Base-by-base conservation (phyloP, 768 basidiomycete species). In the Boletus insuetus region DNA sequence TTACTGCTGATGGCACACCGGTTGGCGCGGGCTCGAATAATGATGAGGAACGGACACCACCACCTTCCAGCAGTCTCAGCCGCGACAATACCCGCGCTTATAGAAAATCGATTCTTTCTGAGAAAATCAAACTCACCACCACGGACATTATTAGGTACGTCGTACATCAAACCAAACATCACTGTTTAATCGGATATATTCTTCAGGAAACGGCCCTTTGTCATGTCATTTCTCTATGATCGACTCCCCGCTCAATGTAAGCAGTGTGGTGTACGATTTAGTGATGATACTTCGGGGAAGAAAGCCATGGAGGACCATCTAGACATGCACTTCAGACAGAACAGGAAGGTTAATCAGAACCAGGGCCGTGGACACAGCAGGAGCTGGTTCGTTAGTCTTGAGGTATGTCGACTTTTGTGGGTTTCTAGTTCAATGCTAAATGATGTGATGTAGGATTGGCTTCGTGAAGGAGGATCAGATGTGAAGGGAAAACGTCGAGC, bases 251-350 rank as follows among this genome's bases (percentile, higher is more conserved):
- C 83, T 34, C 89, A 94, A 73, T 99, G 96, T 79, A 93, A 87
- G 73, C 95, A 98, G 65, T 99, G 96, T 75, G 91, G 89, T 17
- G 74, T 91, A 51, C 87, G 96, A 42, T 96, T 95, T 71, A 75
- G 87, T 46, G 90, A 91, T 62, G 84, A 82, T 31, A 67, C 74
- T 26, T 64, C 76, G 50, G 94, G 91, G 56, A 91, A 87, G 74
- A 87, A 84, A 68, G 78, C 75, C 38, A 80, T 94, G 78, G 83
- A 95, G 63, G 83, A 86, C 54, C 97, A 99, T 68, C 79, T 98
- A 64, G 96, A 99, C 69, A 89, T 91, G 88, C 96, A 99, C 71
- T 98, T 97, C 75, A 81, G 86, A 68, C 89, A 96, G 69, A 98
- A 98, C 66, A 82, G 88, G 56, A 90, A 89, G 70, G 85, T 86